Conservation (phyloP, 2,329 filamentous ascomycete species). For the Curvularia hawaiiensis region DNA sequence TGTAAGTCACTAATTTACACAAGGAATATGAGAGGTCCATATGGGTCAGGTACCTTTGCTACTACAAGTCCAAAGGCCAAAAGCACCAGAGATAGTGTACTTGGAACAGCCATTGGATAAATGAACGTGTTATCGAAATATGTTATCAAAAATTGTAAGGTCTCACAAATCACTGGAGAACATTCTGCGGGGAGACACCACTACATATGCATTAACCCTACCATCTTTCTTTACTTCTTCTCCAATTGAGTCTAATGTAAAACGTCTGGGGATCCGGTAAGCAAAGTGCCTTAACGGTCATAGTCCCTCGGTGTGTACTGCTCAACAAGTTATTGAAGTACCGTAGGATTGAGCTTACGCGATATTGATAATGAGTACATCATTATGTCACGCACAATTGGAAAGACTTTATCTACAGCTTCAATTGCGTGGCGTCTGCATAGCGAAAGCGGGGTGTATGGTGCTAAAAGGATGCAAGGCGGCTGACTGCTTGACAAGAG, state of each 20-base stretch:
- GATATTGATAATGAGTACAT: neutral
- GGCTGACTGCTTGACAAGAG: neutral
- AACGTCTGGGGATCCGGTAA: slow-evolving; percentile 2
- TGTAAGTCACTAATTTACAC: neutral
- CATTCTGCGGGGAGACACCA: neutral
- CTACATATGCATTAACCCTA: slow-evolving; percentile 1
- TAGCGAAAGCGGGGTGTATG: neutral
- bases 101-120: neutral
- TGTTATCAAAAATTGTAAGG: neutral
- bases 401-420: neutral
- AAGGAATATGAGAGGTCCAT: neutral
- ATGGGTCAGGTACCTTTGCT: slow-evolving; percentile 3
- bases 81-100: neutral
- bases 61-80: neutral
- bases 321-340: neutral
- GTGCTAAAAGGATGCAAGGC: neutral
- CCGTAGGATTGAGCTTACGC: neutral
- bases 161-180: neutral
- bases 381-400: neutral
- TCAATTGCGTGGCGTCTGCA: neutral
- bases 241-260: neutral
- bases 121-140: neutral
- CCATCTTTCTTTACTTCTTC: neutral
- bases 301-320: neutral
- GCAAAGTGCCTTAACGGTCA: neutral